A percentile compares a stretch with the other conserved stretches of the same genome.
Conservation (phyloP, 1,139 yeast species). For the Zygosaccharomyces sapae region DNA sequence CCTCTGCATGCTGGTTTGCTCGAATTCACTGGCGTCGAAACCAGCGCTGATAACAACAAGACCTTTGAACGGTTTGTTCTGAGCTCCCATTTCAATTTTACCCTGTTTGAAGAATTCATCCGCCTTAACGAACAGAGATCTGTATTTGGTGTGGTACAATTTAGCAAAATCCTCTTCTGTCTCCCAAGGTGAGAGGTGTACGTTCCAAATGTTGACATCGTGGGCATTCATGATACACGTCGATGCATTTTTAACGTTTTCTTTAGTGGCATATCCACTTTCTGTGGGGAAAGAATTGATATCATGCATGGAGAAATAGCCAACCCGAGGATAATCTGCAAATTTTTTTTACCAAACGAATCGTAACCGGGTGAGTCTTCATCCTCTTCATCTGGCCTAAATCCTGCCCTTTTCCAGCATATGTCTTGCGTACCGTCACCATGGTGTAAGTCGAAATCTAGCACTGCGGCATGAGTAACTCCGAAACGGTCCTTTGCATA, state of each 20-base stretch:
- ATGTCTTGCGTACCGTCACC: conserved; percentile 93
- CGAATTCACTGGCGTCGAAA: conserved; percentile 84
- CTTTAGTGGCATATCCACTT: conserved; percentile 68
- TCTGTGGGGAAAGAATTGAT: conserved; percentile 86
- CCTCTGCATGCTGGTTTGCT: conserved; percentile 78
- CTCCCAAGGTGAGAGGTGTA: conserved; percentile 67
- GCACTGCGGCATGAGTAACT: conserved; percentile 75
- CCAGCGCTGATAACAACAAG: conserved; percentile 77
- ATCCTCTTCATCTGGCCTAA: conserved; percentile 38
- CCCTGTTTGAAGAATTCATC: conserved; percentile 58
- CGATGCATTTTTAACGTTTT: conserved; percentile 70
- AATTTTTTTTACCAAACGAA: conserved; percentile 52
- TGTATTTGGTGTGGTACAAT: conserved; percentile 60
- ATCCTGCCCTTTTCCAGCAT: conserved; percentile 68
- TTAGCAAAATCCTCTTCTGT: conserved; percentile 60
- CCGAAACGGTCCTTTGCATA: conserved; percentile 64
- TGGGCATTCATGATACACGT: conserved; percentile 74
- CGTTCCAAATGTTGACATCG: conserved; percentile 78
- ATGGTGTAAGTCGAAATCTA: conserved; percentile 83
- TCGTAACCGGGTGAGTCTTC: conserved; percentile 40
- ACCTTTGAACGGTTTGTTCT: conserved; percentile 54
- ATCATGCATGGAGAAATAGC: conserved; percentile 81
- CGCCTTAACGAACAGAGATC: conserved; percentile 61
- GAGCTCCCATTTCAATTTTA: conserved; percentile 43
- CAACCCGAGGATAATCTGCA: conserved; percentile 61